Evolutionary conservation across 805 yeast genomes (phyloP), one percentile per base, ranked within the genome.

Genomic region (Hanseniaspora meyeri): DNA sequence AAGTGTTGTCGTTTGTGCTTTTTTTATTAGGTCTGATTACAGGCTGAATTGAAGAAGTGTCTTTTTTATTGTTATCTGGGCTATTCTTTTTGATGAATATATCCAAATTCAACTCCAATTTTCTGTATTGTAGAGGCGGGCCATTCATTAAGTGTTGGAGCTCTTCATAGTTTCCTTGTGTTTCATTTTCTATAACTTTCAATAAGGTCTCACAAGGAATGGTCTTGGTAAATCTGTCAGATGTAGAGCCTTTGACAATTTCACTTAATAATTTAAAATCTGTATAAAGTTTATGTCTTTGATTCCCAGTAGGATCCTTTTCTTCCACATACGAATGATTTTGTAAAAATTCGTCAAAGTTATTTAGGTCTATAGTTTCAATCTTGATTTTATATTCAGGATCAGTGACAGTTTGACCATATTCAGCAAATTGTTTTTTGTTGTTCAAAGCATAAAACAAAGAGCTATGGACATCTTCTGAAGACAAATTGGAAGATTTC

Each of bases 61-160:
- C 49, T 19, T 46, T 46, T 17, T 46, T 46, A 7, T 24, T 36
- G 5, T 42, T 32, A 9, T 51, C 55, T 10, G 55, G 55, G 34
- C 47, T 34, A 14, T 43, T 45, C 17, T 46, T 45, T 12, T 51
- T 51, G 17, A 43, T 46, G 34, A 43, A 42, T 2, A 45, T 51
- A 11, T 34, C 49, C 27, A 46, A 34, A 17, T 46, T 46, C 16
- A 46, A 46, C n/a, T 50, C 55, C 14, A 56, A 10, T 29, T 56
- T 56, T 50, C 58, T 50, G 29, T 45, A 56, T 19, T 50, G 42
- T n/a, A 56, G 36, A 17, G 58, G 55, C 2, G 58, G 58, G 10
- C 47, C 43, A 58, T 40, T 36, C 29, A 34, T 17, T 17, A 34
- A 20, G 14, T 19, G 49, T 14, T 46, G 17, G 1, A 46, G 16